A percentile compares a stretch with the other conserved stretches of the same genome.
These are phyloP conservation scores for Penicillium concentricum DNA, from an alignment of 2,329 filamentous ascomycete genomes.

Conservation along the genomic window DNA sequence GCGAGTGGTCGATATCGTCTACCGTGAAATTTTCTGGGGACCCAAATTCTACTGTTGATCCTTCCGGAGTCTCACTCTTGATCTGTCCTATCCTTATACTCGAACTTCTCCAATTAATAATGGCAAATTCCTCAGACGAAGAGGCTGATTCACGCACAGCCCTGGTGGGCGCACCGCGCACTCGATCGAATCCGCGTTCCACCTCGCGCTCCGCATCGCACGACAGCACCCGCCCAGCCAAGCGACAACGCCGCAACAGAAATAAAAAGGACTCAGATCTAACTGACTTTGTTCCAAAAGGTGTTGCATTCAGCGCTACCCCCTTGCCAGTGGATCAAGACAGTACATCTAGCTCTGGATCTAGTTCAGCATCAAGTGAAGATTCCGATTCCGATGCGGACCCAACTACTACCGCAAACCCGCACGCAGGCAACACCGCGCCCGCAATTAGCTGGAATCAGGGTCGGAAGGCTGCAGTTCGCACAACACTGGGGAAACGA, in stretches of 20 bases:
- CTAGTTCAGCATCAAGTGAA: constrained; percentile 13
- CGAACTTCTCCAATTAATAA: not conserved
- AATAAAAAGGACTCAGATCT: constrained; percentile 25
- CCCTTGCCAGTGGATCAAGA: constrained; percentile 35
- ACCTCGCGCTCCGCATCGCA: constrained; percentile 24
- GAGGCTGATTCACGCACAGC: constrained; percentile 50
- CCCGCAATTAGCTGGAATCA: constrained; percentile 47
- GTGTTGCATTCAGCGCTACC: constrained; percentile 35
- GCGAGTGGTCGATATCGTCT: not conserved
- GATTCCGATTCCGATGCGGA: constrained; percentile 10
- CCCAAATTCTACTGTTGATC: not conserved
- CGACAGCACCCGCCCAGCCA: constrained; percentile 25
- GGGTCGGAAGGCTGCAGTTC: constrained; percentile 41
- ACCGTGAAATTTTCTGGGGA: constrained; percentile 28
- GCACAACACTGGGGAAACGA: constrained; percentile 42
- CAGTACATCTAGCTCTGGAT: constrained; percentile 32
- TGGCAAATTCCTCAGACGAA: constrained; percentile 25
- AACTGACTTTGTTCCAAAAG: constrained; percentile 40
- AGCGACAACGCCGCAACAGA: constrained; percentile 30
- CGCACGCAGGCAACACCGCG: constrained; percentile 24
- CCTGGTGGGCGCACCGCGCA: constrained; percentile 42
- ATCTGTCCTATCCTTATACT: not conserved
- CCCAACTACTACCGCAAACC: constrained; percentile 15
- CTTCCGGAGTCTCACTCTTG: not conserved
- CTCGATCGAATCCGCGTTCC: constrained; percentile 22